Evolutionary conservation across 768 basidiomycete species (phyloP).

Genomic region (Suillus placidus): DNA sequence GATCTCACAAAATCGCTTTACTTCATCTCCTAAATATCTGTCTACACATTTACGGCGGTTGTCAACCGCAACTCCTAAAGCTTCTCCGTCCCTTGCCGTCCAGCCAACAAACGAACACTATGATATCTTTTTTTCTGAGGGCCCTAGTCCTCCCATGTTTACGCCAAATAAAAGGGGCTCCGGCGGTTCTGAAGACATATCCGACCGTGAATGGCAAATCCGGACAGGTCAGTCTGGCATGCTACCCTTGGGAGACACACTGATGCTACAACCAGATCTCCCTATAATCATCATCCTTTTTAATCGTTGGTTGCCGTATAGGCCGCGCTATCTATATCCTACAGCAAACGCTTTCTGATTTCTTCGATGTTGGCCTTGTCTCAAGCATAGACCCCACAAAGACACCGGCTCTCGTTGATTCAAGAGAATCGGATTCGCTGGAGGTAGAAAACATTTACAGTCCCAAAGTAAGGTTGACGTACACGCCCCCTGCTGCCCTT

Average conservation of each 20-base stretch:
- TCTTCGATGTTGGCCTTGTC: slow-evolving; percentile 70
- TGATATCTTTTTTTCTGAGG: slow-evolving; percentile 11
- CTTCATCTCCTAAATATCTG: not conserved
- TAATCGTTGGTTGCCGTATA: slow-evolving; percentile 27
- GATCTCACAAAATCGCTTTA: not conserved
- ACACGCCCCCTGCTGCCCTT: slow-evolving; percentile 67
- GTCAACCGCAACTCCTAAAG: slow-evolving; percentile 10
- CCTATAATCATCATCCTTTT: slow-evolving; percentile 7
- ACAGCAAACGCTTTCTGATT: slow-evolving; percentile 68
- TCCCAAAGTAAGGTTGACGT: slow-evolving; percentile 59
- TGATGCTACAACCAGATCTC: slow-evolving; percentile 32
- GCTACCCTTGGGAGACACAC: slow-evolving; percentile 22
- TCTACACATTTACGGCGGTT: slow-evolving; percentile 11
- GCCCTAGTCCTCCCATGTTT: slow-evolving; percentile 25
- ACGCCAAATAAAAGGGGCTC: slow-evolving; percentile 22
- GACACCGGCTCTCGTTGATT: slow-evolving; percentile 33
- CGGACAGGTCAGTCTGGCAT: slow-evolving; percentile 57
- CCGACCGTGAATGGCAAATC: slow-evolving; percentile 79
- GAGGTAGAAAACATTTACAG: slow-evolving; percentile 60
- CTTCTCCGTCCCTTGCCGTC: slow-evolving; percentile 24
- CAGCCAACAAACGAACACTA: slow-evolving; percentile 8
- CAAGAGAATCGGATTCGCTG: slow-evolving; percentile 18
- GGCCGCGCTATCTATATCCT: slow-evolving; percentile 74
- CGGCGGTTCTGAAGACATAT: slow-evolving; percentile 34
- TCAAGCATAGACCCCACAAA: slow-evolving; percentile 53